Evolutionary conservation across 2,329 filamentous ascomycete genomes (phyloP), one percentile per base, ranked within the genome.

Genomic region (Orbilia oligospora): DNA sequence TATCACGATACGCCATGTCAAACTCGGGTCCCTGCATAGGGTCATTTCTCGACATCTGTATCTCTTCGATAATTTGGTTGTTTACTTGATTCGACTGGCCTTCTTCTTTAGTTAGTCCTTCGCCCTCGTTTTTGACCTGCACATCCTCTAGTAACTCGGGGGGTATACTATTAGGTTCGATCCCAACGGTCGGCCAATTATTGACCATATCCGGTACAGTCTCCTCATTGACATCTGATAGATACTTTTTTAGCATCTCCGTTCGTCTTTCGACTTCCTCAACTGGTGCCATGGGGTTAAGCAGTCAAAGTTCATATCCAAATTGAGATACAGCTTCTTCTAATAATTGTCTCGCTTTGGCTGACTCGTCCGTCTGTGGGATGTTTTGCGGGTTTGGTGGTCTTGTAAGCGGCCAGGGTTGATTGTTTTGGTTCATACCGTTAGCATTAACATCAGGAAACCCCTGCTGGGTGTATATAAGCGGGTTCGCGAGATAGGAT

Each of bases 211-310:
- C 5, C 41, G 14, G 10, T 1, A 61, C 9, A 8, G 22, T 22
- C 3, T 9, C 14, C 20, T 22, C 18, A 16, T 61, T 10, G 12
- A 4, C 6, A 22, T 24, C 58, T 5, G 24, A 30, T 4, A 73
- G 38, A 24, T 41, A 56, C 44, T 51, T 3, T 4, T 51, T 8
- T 3, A 72, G 38, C 2, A 51, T 0, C 0, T 4, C 2, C 2
- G 24, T 56, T 3, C 63, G 71, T 10, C 22, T 33, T 16, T 75
- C 63, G 9, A 69, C 5, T 22, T 76, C 46, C 6, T 20, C 55
- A 14, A 76, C 27, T 5, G 64, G n/a, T 9, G 46, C 46, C 65
- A 69, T 76, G 3, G 64, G 64, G 0, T 69, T 46, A 22, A n/a
- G 5, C 36, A 30, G 18, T 20, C 71, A 64, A 0, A 76, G 33